These are phyloP conservation scores for Didymella arachidicola DNA, from an alignment of 2,329 filamentous ascomycete genomes.

Conservation along the genomic window DNA sequence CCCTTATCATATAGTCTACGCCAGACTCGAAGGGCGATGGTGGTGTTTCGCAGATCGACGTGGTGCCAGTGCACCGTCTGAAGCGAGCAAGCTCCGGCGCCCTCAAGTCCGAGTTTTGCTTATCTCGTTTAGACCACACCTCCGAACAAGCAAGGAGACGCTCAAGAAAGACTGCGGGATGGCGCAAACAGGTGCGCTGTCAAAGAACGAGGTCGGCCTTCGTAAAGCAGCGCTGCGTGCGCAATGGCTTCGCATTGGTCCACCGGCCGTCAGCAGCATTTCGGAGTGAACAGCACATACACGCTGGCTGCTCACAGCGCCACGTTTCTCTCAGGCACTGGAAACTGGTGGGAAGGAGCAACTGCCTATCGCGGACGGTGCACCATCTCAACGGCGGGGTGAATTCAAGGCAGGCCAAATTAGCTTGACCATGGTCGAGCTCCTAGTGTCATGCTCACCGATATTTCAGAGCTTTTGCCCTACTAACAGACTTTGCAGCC, in stretches of 20 bases:
- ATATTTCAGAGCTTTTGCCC: slow-evolving; percentile 21
- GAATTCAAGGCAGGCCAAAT: slow-evolving; percentile 33
- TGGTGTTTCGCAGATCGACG: slow-evolving; percentile 34
- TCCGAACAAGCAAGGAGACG: slow-evolving; percentile 24
- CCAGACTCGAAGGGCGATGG: slow-evolving; percentile 31
- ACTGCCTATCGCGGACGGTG: slow-evolving; percentile 28
- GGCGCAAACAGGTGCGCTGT: slow-evolving; percentile 22
- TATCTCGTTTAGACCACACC: slow-evolving; percentile 31
- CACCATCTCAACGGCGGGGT: slow-evolving; percentile 26
- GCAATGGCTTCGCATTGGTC: slow-evolving; percentile 12
- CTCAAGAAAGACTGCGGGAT: slow-evolving; percentile 10
- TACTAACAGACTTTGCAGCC: slow-evolving; percentile 26
- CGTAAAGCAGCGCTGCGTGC: slow-evolving; percentile 1
- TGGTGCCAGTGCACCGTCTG: slow-evolving; percentile 40
- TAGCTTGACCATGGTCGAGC: slow-evolving; percentile 24
- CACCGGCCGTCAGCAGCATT: slow-evolving; percentile 7
- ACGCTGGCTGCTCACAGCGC: slow-evolving; percentile 19
- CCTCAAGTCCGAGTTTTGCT: slow-evolving; percentile 22
- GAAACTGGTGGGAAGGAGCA: slow-evolving; percentile 21
- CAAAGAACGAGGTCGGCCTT: slow-evolving; percentile 8
- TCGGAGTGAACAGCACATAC: slow-evolving; percentile 19
- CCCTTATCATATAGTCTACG: slow-evolving; percentile 14
- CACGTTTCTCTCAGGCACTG: slow-evolving; percentile 17
- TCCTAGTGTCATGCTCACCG: slow-evolving; percentile 24
- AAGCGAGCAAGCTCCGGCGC: slow-evolving; percentile 23